These are phyloP conservation scores for Halophytophthora polymorphica DNA, from an alignment of 352 stramenopile species.

Conservation along the genomic window DNA sequence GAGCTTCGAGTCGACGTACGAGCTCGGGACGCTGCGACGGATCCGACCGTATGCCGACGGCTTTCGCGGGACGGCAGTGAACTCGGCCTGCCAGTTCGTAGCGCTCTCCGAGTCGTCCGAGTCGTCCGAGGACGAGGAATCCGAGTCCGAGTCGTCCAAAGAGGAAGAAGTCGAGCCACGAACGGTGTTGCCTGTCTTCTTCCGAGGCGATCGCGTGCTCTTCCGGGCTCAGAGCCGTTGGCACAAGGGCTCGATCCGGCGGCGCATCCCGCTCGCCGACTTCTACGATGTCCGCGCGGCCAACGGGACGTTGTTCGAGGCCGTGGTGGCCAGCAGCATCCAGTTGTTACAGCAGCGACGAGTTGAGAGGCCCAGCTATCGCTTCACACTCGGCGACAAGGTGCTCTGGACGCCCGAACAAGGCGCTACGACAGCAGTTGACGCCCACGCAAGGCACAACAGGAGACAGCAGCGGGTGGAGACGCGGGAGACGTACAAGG, in stretches of 20 bases:
- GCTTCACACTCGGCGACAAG: constrained; percentile 32
- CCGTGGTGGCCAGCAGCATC: constrained; percentile 45
- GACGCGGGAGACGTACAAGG: constrained; percentile 39
- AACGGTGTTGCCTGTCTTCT: constrained; percentile 31
- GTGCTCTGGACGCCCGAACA: constrained; percentile 33
- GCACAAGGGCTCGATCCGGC: constrained; percentile 33
- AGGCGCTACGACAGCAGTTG: not conserved
- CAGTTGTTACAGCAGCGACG: constrained; percentile 23
- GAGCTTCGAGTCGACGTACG: constrained; percentile 32
- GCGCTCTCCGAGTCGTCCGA: constrained; percentile 35
- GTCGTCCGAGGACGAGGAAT: constrained; percentile 23
- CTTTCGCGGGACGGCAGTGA: constrained; percentile 40
- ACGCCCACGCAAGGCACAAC: not conserved
- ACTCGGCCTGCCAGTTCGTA: constrained; percentile 41
- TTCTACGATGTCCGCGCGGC: constrained; percentile 57
- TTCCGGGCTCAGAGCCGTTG: constrained; percentile 35
- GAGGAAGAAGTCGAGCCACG: constrained; percentile 23
- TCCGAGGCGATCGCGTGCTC: constrained; percentile 46
- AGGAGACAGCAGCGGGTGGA: constrained; percentile 1
- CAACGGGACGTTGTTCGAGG: constrained; percentile 43
- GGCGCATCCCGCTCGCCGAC: constrained; percentile 37
- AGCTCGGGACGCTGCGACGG: constrained; percentile 39
- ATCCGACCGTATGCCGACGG: constrained; percentile 49
- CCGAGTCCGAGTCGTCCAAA: constrained; percentile 19
- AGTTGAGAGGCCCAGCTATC: constrained; percentile 11